Conservation (phyloP, 805 yeast genomes). For the Starmerella lactis-condensi region DNA sequence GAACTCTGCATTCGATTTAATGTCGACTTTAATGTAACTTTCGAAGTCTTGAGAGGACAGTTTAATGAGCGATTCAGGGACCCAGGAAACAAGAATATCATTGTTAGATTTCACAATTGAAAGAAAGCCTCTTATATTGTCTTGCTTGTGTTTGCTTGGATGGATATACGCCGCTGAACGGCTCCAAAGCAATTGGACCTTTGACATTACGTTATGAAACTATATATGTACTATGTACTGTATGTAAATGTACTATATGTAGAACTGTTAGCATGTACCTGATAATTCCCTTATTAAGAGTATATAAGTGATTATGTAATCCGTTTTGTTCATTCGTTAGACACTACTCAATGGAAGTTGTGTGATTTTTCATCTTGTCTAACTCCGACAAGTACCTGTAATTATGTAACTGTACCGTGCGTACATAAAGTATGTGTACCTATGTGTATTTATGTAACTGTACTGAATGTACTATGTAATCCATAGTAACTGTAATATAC, state of each 20-base stretch:
- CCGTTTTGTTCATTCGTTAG: too few relatives aligned
- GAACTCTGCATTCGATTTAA: constrained; percentile 22
- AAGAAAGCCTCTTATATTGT: constrained; percentile 65
- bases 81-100: constrained; percentile 48
- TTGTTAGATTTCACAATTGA: constrained; percentile 43
- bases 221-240: background rate
- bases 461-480: too few relatives aligned
- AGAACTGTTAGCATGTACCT: too few relatives aligned
- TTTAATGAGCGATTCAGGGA: constrained; percentile 31
- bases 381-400: too few relatives aligned
- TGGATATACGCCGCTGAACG: constrained; percentile 53
- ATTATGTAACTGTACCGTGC: too few relatives aligned
- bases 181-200: constrained; percentile 23
- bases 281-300: too few relatives aligned
- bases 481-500: too few relatives aligned
- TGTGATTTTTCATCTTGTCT: too few relatives aligned
- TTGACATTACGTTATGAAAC: constrained; percentile 5
- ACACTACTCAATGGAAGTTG: too few relatives aligned
- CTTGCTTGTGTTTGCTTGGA: constrained; percentile 52
- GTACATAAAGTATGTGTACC: too few relatives aligned
- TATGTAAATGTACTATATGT: background rate
- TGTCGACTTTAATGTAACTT: constrained; percentile 33
- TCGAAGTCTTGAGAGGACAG: constrained; percentile 29
- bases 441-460: too few relatives aligned
- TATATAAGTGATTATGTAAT: too few relatives aligned